phyloP scores from a whole-genome alignment of 2,329 filamentous ascomycete species.

The Emericellopsis atlantica region DNA sequence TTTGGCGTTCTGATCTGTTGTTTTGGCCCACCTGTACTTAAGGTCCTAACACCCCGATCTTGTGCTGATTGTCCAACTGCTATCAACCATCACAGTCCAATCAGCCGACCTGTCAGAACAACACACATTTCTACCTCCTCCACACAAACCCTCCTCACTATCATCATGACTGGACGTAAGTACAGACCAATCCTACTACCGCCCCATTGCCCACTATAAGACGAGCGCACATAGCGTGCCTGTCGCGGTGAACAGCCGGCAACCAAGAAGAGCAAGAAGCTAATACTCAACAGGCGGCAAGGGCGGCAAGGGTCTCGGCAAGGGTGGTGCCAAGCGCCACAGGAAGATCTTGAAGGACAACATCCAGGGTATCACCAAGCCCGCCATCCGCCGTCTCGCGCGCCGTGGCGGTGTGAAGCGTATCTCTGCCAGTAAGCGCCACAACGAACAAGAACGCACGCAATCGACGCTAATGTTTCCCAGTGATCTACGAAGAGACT shows the following conservation, averaged over 20 bases:
- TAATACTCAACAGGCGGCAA: slow-evolving; percentile 63
- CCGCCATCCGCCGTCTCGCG: slow-evolving; percentile 93
- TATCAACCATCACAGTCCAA: slow-evolving; percentile 2
- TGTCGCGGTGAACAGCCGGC: neutral
- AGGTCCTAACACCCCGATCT: slow-evolving; percentile 16
- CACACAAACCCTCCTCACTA: slow-evolving; percentile 4
- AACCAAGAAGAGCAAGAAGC: slow-evolving; percentile 16
- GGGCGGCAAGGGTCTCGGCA: slow-evolving; percentile 95
- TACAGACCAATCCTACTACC: slow-evolving; percentile 4
- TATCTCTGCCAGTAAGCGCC: slow-evolving; percentile 82
- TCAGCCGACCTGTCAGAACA: neutral
- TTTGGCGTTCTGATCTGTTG: slow-evolving; percentile 18
- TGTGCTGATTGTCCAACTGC: slow-evolving; percentile 5
- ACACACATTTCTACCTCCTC: slow-evolving; percentile 1
- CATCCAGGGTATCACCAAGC: slow-evolving; percentile 99
- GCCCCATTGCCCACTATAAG: no score
- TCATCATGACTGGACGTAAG: slow-evolving; percentile 23
- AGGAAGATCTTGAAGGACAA: slow-evolving; percentile 99
- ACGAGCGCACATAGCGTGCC: neutral
- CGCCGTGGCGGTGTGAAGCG: slow-evolving; percentile 99
- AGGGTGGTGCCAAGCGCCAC: slow-evolving; percentile 97
- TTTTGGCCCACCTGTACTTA: slow-evolving; percentile 25
- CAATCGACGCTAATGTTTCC: slow-evolving; percentile 4
- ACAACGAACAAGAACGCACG: neutral
- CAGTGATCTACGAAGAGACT: slow-evolving; percentile 68